These are phyloP conservation scores for Leccinum variicolor DNA, from an alignment of 768 basidiomycete genomes.

Conservation along the genomic window DNA sequence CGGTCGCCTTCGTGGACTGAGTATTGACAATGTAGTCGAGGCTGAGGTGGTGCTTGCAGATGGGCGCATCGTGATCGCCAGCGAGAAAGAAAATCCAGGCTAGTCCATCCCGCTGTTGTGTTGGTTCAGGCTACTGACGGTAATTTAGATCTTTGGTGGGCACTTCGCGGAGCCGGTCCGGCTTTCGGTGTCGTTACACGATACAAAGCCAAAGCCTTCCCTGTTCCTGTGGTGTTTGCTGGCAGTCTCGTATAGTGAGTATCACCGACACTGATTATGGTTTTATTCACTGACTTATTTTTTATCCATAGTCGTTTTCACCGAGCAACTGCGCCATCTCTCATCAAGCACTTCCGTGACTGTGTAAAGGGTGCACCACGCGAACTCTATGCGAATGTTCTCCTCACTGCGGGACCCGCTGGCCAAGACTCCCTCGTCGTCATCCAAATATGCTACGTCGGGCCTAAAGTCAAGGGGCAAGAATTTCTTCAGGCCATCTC, in stretches of 20 bases:
- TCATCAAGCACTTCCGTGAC: conserved; percentile 90
- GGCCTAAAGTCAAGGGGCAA: conserved; percentile 66
- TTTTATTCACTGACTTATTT: not conserved
- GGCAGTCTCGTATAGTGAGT: conserved; percentile 90
- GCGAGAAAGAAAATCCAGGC: conserved; percentile 70
- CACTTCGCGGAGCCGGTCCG: conserved; percentile 78
- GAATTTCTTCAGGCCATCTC: conserved; percentile 82
- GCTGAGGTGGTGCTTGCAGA: conserved; percentile 91
- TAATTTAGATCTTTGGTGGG: conserved; percentile 80
- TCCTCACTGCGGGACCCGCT: conserved; percentile 86
- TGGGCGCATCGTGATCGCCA: conserved; percentile 78
- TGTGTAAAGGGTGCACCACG: conserved; percentile 87
- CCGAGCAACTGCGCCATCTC: conserved; percentile 78
- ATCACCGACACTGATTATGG: not conserved
- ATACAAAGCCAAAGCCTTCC: conserved; percentile 88
- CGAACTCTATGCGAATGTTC: conserved; percentile 85
- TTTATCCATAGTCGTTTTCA: conserved; percentile 69
- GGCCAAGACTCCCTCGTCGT: conserved; percentile 83
- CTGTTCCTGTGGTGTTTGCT: conserved; percentile 87
- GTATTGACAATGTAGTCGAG: conserved; percentile 87
- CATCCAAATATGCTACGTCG: conserved; percentile 89
- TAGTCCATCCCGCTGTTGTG: conserved; percentile 12
- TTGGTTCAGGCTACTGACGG: not conserved
- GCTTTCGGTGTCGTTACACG: conserved; percentile 82
- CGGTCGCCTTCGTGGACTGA: conserved; percentile 78